Evolutionary conservation across 2,329 filamentous ascomycete species (phyloP).

Genomic region (Pseudocercospora cruenta): DNA sequence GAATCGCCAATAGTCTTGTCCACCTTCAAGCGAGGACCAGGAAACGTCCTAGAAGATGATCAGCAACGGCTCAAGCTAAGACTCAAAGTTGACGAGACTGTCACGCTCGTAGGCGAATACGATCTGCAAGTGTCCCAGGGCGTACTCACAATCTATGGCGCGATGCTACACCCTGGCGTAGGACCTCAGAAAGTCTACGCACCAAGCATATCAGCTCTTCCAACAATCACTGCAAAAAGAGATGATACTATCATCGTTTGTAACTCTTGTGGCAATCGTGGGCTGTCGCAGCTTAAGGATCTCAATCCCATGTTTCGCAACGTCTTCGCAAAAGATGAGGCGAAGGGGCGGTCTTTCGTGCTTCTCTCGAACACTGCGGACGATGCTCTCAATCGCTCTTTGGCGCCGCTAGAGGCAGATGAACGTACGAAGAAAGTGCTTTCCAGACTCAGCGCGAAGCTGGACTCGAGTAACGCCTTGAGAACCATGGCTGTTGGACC

Average conservation of each 20-base stretch:
- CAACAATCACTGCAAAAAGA: conserved; percentile 59
- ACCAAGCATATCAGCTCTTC: conserved; percentile 70
- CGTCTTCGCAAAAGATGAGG: conserved; percentile 62
- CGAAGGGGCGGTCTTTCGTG: conserved; percentile 37
- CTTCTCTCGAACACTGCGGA: conserved; percentile 36
- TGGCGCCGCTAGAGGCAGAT: conserved; percentile 36
- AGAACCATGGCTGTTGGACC: conserved; percentile 67
- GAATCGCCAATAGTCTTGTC: conserved; percentile 19
- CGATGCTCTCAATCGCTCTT: conserved; percentile 27
- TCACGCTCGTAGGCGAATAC: conserved; percentile 64
- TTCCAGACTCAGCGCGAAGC: conserved; percentile 51
- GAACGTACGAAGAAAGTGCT: conserved; percentile 32
- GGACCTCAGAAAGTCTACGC: conserved; percentile 61
- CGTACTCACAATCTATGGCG: conserved; percentile 67
- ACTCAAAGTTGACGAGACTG: conserved; percentile 38
- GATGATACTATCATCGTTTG: conserved; percentile 60
- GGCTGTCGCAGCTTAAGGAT: conserved; percentile 58
- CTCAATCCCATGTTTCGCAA: conserved; percentile 69
- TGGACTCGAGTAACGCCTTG: conserved; percentile 25
- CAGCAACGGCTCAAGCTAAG: conserved; percentile 25
- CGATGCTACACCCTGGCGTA: conserved; percentile 55
- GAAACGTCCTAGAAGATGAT: conserved; percentile 25
- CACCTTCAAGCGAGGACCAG: conserved; percentile 14
- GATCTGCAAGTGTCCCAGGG: conserved; percentile 65
- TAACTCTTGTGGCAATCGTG: conserved; percentile 51